These are phyloP conservation scores for Pluteus cervinus DNA, from an alignment of 768 basidiomycete species.

Conservation along the genomic window DNA sequence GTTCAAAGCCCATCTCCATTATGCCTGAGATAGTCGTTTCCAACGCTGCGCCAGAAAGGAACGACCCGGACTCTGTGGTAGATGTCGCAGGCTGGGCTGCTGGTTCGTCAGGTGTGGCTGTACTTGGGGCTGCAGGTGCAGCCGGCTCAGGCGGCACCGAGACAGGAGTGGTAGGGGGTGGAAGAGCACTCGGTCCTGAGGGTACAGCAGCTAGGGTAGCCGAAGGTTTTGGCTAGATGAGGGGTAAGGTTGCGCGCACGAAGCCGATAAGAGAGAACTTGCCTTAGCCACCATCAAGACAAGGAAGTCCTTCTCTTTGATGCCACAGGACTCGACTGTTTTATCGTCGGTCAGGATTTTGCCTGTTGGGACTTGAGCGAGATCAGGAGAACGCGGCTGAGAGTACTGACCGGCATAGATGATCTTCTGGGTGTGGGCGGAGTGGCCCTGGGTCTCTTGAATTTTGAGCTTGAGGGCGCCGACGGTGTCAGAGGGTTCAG, in stretches of 20 bases:
- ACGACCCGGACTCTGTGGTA: slow-evolving; percentile 38
- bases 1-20: slow-evolving; percentile 90
- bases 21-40: slow-evolving; percentile 78
- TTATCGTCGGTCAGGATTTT: slow-evolving; percentile 89
- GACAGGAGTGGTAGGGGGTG: slow-evolving; percentile 24
- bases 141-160: slow-evolving; percentile 19
- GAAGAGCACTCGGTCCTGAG: slow-evolving; percentile 20
- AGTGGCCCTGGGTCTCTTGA: slow-evolving; percentile 63
- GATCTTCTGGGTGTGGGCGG: slow-evolving; percentile 77
- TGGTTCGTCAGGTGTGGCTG: slow-evolving; percentile 13
- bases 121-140: slow-evolving; percentile 26
- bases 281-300: slow-evolving; percentile 99
- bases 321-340: slow-evolving; percentile 78
- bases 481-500: slow-evolving; percentile 70
- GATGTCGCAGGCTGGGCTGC: slow-evolving; percentile 21
- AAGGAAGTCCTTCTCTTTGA: slow-evolving; percentile 98
- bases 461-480: slow-evolving; percentile 83
- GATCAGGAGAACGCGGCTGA: slow-evolving; percentile 31
- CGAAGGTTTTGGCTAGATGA: slow-evolving; percentile 26
- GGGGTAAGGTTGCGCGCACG: slow-evolving; percentile 21
- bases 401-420: slow-evolving; percentile 87
- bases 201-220: slow-evolving; percentile 21
- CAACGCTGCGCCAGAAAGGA: slow-evolving; percentile 72
- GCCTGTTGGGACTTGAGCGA: slow-evolving; percentile 49
- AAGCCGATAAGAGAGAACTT: slow-evolving; percentile 18